Base-by-base conservation (phyloP, 805 yeast genomes). In the Maudiozyma serrabonitensis region DNA sequence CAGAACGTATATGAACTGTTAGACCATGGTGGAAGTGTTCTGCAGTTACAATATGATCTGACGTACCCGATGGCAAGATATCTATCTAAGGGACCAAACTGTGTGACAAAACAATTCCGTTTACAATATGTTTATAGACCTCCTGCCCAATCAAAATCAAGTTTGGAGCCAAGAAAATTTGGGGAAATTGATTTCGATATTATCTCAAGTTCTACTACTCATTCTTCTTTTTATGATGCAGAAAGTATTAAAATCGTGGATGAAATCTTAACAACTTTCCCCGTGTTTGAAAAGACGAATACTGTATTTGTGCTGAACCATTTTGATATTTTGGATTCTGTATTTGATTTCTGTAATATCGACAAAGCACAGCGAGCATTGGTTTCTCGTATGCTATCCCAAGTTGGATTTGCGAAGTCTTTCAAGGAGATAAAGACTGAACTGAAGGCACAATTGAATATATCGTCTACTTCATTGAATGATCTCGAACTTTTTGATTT, bases 141-240 rank as follows among this genome's bases (percentile, higher is more conserved):
- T 0, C 74, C 76, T 44, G 75, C 70, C 12, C 70, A 70, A 12
- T 70, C 73, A 2, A 64, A 59, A 48, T 65, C 73, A 1, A 83
- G 87, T 18, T 79, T 87, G 1, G 88, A 84, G 21, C 95, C 95
- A 0, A 75, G 78, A 25, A 80, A 78, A 57, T 89, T 82, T 62
- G 79, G 84, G 31, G 95, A 95, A 51, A 80, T 88, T 39, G 95
- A 84, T 58, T 90, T 91, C 66, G 98, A 93, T 66, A 82, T 89
- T 23, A 71, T 85, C 2, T 64, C 70, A 1, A 72, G 84, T 0
- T 70, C 72, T n/a, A 57, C 74, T 1, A 55, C 68, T 1, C 78
- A 76, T 43, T 63, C 76, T 9, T 69, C 80, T 1, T 75, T 77
- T 43, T 76, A 84, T 55, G 98, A 93, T 62, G 96, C 97, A 0